Evolutionary conservation across 306 rosid species (phyloP), one percentile per base, ranked within the genome.

Genomic region (Quercus robur): DNA sequence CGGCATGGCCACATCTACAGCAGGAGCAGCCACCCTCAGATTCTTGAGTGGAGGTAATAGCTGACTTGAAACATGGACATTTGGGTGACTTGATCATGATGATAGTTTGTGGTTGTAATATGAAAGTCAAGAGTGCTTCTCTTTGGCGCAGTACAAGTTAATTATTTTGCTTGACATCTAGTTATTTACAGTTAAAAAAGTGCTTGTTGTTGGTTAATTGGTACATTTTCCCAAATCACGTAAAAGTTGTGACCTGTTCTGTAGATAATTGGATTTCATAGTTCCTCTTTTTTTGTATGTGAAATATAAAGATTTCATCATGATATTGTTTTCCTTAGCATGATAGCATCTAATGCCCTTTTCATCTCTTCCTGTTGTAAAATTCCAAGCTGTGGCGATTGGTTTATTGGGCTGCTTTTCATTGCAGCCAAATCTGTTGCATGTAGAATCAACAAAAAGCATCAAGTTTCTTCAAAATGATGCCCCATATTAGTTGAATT

Each of bases 1-100:
- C 72, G 0, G 41, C 82, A 21, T 79, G 86, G 85, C 85, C 90
- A 17, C 82, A 84, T 4, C 85, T 80, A 23, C 82, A 90, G 52
- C 83, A 74, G 54, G 86, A 81, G 75, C 79, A 78, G 28, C 83
- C 85, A 1, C 82, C 67, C 25, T 33, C 78, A 51, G 86, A 83
- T 83, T 81, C 86, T 63, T 88, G 87, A 88, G 77, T 73, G 80
- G 57, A 79, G 62, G 73, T 35, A 41, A 38, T 6, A 33, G 8
- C 23, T 75, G 51, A 74, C 69, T 19, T 26, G 14, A 70, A 71
- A 51, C n/a, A 26, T 30, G 70, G 76, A 73, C 54, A 66, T 19
- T 26, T 54, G 21, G 4, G 69, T 62, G 31, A 46, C 58, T 69
- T 70, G 10, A 56, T 19, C 76, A 68, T 67, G 33, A 68, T 67